phyloP scores from a whole-genome alignment of 2,329 filamentous ascomycete genomes.

The Botrytis sinoallii region DNA sequence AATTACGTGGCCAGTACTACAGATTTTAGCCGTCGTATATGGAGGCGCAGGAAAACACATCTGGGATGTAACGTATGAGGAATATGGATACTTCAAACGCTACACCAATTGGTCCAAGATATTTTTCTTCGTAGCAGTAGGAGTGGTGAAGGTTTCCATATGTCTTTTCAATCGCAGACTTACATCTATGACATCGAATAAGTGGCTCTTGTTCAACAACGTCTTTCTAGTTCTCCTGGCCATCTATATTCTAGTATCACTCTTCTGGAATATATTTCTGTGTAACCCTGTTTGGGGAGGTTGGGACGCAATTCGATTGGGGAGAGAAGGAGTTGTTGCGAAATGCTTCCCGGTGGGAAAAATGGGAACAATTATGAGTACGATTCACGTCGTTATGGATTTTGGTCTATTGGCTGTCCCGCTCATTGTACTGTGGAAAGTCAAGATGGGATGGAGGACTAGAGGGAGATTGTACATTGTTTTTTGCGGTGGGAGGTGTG shows the following conservation, averaged over 20 bases:
- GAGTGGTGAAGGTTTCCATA: constrained; percentile 42
- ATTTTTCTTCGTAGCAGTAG: constrained; percentile 84
- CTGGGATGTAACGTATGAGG: constrained; percentile 39
- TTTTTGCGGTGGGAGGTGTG: constrained; percentile 38
- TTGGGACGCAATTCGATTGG: constrained; percentile 10
- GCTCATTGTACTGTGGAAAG: constrained; percentile 39
- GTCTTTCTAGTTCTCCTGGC: constrained; percentile 27
- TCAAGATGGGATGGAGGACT: constrained; percentile 35
- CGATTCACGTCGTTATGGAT: constrained; percentile 39
- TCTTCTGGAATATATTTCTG: constrained; percentile 12
- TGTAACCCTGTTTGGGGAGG: constrained; percentile 11
- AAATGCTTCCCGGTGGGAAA: constrained; percentile 15
- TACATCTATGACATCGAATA: constrained; percentile 34
- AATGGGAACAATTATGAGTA: constrained; percentile 32
- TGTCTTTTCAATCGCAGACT: constrained; percentile 40
- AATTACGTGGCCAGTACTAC: constrained; percentile 34
- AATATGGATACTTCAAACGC: constrained; percentile 53
- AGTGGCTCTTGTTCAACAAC: constrained; percentile 37
- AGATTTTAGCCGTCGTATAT: constrained; percentile 32
- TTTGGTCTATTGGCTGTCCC: constrained; percentile 38
- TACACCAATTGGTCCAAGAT: constrained; percentile 91
- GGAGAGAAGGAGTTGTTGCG: not conserved
- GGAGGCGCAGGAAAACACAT: constrained; percentile 35
- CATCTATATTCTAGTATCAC: not conserved
- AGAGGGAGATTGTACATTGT: constrained; percentile 38